phyloP scores from a whole-genome alignment of 768 basidiomycete species.

The Lepiota venenata region DNA sequence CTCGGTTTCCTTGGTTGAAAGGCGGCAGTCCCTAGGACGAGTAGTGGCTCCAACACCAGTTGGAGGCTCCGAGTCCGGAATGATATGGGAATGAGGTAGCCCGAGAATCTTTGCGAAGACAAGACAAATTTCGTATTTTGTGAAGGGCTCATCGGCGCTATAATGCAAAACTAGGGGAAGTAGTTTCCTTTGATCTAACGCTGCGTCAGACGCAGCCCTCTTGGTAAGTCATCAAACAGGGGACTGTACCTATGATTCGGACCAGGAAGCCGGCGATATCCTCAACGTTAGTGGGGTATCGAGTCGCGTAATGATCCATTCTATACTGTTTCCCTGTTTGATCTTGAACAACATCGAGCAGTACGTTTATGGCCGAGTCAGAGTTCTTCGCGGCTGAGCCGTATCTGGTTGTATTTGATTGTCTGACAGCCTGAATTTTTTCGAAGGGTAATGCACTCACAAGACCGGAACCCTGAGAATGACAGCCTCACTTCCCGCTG shows the following conservation, averaged over 20 bases:
- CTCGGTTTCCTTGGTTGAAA: constrained; percentile 77
- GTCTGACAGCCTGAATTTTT: not conserved
- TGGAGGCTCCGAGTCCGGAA: constrained; percentile 67
- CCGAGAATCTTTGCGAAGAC: constrained; percentile 70
- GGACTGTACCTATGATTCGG: constrained; percentile 56
- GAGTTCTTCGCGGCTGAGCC: constrained; percentile 82
- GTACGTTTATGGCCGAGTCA: constrained; percentile 86
- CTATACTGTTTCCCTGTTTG: constrained; percentile 85
- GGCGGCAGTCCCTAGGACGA: constrained; percentile 77
- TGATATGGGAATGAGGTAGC: constrained; percentile 71
- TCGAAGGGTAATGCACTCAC: constrained; percentile 37
- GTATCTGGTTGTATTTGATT: constrained; percentile 50
- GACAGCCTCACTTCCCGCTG: constrained; percentile 53
- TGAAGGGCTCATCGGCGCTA: constrained; percentile 75
- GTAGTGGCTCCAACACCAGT: constrained; percentile 61
- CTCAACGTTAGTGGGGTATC: constrained; percentile 88
- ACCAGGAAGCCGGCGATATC: constrained; percentile 87
- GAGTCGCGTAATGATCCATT: constrained; percentile 94
- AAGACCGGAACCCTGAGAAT: constrained; percentile 90
- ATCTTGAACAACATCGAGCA: constrained; percentile 84
- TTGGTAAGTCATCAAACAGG: not conserved
- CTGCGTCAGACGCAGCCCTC: not conserved
- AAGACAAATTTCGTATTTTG: constrained; percentile 92
- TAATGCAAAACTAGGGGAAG: constrained; percentile 84
- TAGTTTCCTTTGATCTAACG: constrained; percentile 31